Base-by-base conservation (phyloP, 192 early-diverging fungal genomes). In the Radiomyces spectabilis region DNA sequence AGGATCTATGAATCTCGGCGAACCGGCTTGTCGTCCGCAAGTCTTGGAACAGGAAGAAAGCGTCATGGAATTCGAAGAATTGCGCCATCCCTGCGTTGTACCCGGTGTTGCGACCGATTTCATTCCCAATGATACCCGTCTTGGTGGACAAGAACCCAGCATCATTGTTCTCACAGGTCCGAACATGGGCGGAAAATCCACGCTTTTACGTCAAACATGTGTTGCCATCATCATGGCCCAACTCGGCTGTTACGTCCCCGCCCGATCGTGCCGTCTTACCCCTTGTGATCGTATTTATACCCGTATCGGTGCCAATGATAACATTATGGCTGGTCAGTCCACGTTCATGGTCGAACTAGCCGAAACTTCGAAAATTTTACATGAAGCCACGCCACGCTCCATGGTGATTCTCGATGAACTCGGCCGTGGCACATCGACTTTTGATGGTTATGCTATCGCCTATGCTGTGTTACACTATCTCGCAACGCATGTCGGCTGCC, bases 141-240 rank as follows among this genome's bases (percentile, higher is more conserved):
- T 99, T 1, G 93, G 93, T 5, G 78, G 80, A 1, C 53, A 63
- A 4, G 71, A 63, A 6, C 57, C 81, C 31, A 85, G 74, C 51
- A 83, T 98, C 69, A 85, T 98, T 9, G 73, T 99, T 8, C 68
- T 99, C 43, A 98, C 97, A 0, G 97, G 97, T 19, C 95, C 97
- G n/a, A 99, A 99, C 67, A 98, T 98, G 92, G 97, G 95, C 63
- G 97, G 97, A 50, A 99, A 99, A 79, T 92, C 88, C 1, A 99
- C 97, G 0, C 75, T 99, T 15, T 78, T 98, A 48, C 82, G 97
- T 27, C 95, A 98, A 77, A 87, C 90, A 0, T 96, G 93, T 62
- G 78, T 96, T 32, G 93, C 90, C 1, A 87, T 96, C 12, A 92
- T 99, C 22, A 84, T 99, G 85, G 95, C 95, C 1, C 94, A 97